Conservation (phyloP, 2,329 filamentous ascomycete species). For the Talaromyces piceae region DNA sequence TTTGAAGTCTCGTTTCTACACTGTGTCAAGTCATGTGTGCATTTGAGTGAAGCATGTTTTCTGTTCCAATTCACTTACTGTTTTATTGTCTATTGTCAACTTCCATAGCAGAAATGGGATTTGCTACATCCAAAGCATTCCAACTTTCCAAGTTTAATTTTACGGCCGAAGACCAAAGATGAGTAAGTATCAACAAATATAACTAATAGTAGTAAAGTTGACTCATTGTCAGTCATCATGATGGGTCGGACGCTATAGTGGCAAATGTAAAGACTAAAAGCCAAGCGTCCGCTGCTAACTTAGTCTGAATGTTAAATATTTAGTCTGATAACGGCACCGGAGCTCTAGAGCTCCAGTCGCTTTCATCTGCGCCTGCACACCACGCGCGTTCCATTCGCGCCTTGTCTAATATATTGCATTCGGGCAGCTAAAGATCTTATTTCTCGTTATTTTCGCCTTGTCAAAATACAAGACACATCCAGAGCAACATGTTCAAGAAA, state of each 20-base stretch:
- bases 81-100: too few relatives aligned
- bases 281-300: neutral
- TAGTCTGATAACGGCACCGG: too few relatives aligned
- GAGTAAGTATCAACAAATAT: neutral
- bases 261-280: neutral
- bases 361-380: neutral
- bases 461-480: neutral
- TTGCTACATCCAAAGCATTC: too few relatives aligned
- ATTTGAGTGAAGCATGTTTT: too few relatives aligned
- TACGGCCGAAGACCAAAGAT: neutral
- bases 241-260: neutral
- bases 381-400: neutral
- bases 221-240: conserved; percentile 8
- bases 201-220: neutral
- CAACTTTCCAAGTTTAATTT: too few relatives aligned
- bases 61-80: too few relatives aligned
- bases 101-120: too few relatives aligned
- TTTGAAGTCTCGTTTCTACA: too few relatives aligned
- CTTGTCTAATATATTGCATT: neutral
- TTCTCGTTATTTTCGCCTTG: neutral
- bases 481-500: conserved; percentile 48
- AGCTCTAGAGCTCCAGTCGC: neutral
- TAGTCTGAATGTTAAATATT: too few relatives aligned
- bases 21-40: too few relatives aligned
- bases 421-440: neutral